Evolutionary conservation across 805 yeast genomes (phyloP).

Genomic region (Starmerella bombicola): DNA sequence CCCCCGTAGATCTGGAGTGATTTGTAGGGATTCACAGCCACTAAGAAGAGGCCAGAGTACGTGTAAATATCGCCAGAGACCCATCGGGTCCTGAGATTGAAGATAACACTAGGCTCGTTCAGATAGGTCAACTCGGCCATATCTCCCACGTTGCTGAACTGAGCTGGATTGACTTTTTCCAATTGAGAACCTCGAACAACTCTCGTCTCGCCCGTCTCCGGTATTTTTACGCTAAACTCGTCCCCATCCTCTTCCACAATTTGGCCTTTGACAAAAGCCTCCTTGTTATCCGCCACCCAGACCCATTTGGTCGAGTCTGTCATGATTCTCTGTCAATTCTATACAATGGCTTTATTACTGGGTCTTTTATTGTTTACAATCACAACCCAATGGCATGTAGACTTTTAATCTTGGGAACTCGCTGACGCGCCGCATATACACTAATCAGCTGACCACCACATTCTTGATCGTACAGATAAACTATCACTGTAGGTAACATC

Average conservation of each 20-base stretch:
- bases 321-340: conserved; percentile 27
- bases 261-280: conserved; percentile 34
- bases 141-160: conserved; percentile 81
- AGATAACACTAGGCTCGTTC: conserved; percentile 90
- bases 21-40: conserved; percentile 88
- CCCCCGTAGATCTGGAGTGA: conserved; percentile 56
- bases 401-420: conserved; percentile 4
- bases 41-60: conserved; percentile 87
- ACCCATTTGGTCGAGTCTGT: conserved; percentile 41
- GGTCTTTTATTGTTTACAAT: neutral
- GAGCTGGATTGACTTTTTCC: conserved; percentile 72
- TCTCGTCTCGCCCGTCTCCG: conserved; percentile 31
- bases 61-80: conserved; percentile 73
- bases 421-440: too few species aligned
- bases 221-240: conserved; percentile 30
- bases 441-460: too few species aligned
- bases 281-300: conserved; percentile 58
- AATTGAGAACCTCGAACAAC: conserved; percentile 27
- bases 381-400: conserved; percentile 4
- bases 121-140: conserved; percentile 91
- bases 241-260: conserved; percentile 30
- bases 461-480: too few species aligned
- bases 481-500: too few species aligned
- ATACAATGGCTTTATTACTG: neutral
- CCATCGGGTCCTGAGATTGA: conserved; percentile 70